Evolutionary conservation across 2,329 filamentous ascomycete species (phyloP).

Genomic region (Sporothrix schenckii): DNA sequence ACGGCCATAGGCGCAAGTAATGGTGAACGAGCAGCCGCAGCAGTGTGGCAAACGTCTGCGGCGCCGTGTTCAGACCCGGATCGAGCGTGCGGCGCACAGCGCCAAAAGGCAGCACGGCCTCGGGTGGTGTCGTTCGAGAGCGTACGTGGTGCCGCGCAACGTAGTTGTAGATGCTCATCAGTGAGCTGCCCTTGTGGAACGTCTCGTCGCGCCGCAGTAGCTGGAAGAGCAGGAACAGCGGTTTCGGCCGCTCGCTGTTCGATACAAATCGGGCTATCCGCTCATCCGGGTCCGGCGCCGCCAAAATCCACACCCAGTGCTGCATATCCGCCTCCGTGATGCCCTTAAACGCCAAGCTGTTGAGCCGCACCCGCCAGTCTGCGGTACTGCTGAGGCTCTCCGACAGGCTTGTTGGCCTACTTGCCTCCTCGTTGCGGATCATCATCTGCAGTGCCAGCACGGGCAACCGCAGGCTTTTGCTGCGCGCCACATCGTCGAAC

Average conservation of each 20-base stretch:
- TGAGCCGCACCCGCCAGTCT: slow-evolving; percentile 43
- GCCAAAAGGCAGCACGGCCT: slow-evolving; percentile 31
- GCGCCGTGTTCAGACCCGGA: slow-evolving; percentile 38
- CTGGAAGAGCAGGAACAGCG: slow-evolving; percentile 47
- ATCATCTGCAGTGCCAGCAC: slow-evolving; percentile 39
- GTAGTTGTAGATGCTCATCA: slow-evolving; percentile 44
- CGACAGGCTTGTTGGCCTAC: slow-evolving; percentile 35
- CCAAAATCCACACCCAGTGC: slow-evolving; percentile 50
- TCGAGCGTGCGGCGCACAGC: slow-evolving; percentile 36
- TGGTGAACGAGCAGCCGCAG: slow-evolving; percentile 40
- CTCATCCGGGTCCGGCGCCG: slow-evolving; percentile 43
- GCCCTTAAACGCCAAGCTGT: slow-evolving; percentile 42
- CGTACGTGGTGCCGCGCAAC: slow-evolving; percentile 35
- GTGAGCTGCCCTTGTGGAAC: slow-evolving; percentile 41
- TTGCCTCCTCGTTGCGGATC: slow-evolving; percentile 37
- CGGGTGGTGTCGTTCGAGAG: slow-evolving; percentile 3
- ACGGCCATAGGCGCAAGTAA: slow-evolving; percentile 41
- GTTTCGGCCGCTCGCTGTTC: slow-evolving; percentile 42
- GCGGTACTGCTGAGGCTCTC: slow-evolving; percentile 36
- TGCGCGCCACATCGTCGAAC: slow-evolving; percentile 35
- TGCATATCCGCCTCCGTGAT: slow-evolving; percentile 44
- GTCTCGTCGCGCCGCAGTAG: slow-evolving; percentile 45
- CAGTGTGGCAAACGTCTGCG: slow-evolving; percentile 37
- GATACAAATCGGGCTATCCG: slow-evolving; percentile 46
- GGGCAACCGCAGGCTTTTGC: slow-evolving; percentile 38